Conservation (phyloP, 129 eudicot genomes). For the Flaveria ramosissima region DNA sequence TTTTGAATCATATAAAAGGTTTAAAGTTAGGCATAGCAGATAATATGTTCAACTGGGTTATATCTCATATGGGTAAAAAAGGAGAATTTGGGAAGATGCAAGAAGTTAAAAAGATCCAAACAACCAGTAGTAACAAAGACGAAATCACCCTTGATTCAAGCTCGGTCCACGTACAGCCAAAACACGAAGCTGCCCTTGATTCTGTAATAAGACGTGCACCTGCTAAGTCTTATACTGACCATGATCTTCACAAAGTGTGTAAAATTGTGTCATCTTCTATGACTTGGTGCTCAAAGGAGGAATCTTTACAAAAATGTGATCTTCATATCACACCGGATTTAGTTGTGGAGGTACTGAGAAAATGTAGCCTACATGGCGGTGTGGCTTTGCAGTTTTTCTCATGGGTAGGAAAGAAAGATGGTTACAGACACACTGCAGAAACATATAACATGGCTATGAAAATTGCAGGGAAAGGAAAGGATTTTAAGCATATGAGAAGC, state of each 20-base stretch:
- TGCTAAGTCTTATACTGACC: constrained; percentile 33
- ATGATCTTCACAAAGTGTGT: constrained; percentile 47
- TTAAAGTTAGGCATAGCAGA: constrained; percentile 41
- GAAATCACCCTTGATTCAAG: constrained; percentile 13
- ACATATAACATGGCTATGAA: constrained; percentile 83
- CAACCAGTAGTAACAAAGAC: constrained; percentile 15
- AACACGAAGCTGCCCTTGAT: constrained; percentile 17
- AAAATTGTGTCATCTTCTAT: constrained; percentile 60
- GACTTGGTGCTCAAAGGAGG: constrained; percentile 58
- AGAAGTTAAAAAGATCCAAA: constrained; percentile 39
- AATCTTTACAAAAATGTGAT: constrained; percentile 48
- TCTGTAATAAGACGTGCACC: not conserved
- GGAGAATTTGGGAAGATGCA: constrained; percentile 43
- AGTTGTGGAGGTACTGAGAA: constrained; percentile 54
- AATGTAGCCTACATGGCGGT: constrained; percentile 44
- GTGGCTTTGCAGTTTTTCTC: constrained; percentile 65
- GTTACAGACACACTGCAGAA: constrained; percentile 60
- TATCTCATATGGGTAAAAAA: constrained; percentile 51
- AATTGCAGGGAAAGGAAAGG: constrained; percentile 78
- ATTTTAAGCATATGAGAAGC: constrained; percentile 73
- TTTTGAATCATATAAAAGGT: constrained; percentile 56
- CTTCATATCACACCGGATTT: constrained; percentile 59
- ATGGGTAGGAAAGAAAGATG: constrained; percentile 66
- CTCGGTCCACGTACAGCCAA: not conserved
- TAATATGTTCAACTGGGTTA: constrained; percentile 37